Evolutionary conservation across 306 rosid genomes (phyloP), one percentile per base, ranked within the genome.

Genomic region (Nissolia schottii): DNA sequence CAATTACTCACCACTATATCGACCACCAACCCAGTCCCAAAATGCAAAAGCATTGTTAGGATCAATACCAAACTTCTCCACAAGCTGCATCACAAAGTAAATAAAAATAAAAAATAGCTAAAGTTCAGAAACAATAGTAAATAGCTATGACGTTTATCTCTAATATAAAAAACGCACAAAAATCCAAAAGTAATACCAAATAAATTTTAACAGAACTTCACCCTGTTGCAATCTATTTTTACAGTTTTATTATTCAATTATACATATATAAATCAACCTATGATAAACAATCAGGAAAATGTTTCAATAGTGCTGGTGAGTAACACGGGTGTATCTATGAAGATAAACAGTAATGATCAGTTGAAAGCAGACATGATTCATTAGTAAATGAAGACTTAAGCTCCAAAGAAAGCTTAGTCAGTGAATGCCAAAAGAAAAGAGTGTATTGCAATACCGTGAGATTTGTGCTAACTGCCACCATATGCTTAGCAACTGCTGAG

Each of bases 21-120:
- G 87, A 76, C 99, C 97, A 79, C 99, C 99, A 77, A 94, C 99
- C 97, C 97, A 94, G 75, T 94, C 97, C 99, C 96, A 91, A 78
- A 94, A 89, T 43, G 97, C 97, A 77, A 94, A 94, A 65, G 96
- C 96, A 85, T 94, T 94, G 56, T 91, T 89, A 54, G 99, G 97
- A 79, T 94, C 96, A 63, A 94, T 94, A 64, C 96, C 99, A 86
- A 94, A 91, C 84, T 91, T 84, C 79, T 89, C 97, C 79, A 94
- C 99, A 76, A 91, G 99, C 96, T 94, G 80, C 85, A 78, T 13
- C 56, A 67, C 55, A 46, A 74, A 76, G 22, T 41, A 61, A 67
- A 13, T 32, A n/a, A 22, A 31, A 22, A n/a, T 56, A 51, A 20
- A 67, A 76, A 34, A n/a, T 11, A 15, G 62, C n/a, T 3, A 8